A percentile compares a stretch with the other conserved stretches of the same genome.
Evolutionary conservation across 306 rosid species (phyloP).

Genomic region (Gynostemma pentaphyllum): DNA sequence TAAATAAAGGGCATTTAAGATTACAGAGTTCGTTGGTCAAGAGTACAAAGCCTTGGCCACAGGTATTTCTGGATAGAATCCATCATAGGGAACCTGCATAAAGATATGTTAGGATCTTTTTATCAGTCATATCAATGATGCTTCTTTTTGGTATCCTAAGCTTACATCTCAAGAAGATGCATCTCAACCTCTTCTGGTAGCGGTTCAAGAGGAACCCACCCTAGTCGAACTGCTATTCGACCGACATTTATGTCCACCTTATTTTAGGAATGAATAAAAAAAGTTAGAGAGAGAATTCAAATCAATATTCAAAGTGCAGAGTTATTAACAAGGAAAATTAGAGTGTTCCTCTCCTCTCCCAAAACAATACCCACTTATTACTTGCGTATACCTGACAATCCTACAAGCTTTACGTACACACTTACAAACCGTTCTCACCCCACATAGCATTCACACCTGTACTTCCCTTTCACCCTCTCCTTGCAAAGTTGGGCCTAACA

Average conservation of each 20-base stretch:
- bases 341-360: too few species aligned
- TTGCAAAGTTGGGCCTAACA: too few species aligned
- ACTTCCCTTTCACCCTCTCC: too few species aligned
- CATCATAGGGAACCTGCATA: constrained; percentile 40
- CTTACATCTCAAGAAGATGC: constrained; percentile 48
- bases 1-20: neutral
- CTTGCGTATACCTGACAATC: too few species aligned
- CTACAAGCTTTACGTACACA: too few species aligned
- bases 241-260: constrained; percentile 78
- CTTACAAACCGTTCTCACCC: too few species aligned
- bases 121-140: too few species aligned
- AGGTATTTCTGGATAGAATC: constrained; percentile 54
- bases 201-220: constrained; percentile 75
- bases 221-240: constrained; percentile 55
- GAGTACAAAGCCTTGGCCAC: constrained; percentile 47
- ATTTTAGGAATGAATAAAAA: neutral
- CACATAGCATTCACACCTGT: too few species aligned
- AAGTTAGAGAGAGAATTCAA: too few species aligned
- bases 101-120: neutral
- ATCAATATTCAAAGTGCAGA: too few species aligned
- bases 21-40: constrained; percentile 43
- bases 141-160: neutral
- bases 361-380: too few species aligned
- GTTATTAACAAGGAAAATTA: too few species aligned
- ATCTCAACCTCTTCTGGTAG: constrained; percentile 44